phyloP scores from a whole-genome alignment of 2,329 filamentous ascomycete genomes.

The Phyllosticta citribraziliensis region DNA sequence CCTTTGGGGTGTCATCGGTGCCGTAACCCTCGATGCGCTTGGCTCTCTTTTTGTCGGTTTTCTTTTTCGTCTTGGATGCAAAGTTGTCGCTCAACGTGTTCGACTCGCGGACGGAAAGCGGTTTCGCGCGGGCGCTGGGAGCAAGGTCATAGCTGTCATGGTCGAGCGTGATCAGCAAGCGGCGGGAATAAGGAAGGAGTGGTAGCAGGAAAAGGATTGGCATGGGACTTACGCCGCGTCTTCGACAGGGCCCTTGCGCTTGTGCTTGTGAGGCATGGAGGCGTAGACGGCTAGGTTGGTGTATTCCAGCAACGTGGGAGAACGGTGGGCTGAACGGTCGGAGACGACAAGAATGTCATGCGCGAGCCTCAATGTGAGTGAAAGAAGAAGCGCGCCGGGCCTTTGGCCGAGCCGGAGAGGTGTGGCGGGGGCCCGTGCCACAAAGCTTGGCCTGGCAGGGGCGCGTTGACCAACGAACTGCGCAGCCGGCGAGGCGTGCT shows the following conservation, averaged over 20 bases:
- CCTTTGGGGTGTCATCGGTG: conserved; percentile 74
- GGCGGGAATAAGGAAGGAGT: neutral
- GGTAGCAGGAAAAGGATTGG: conserved; percentile 34
- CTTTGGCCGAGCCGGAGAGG: neutral
- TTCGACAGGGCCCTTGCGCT: conserved; percentile 46
- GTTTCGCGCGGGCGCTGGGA: conserved; percentile 48
- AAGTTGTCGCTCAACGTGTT: conserved; percentile 34
- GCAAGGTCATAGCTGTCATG: conserved; percentile 48
- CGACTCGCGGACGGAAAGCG: conserved; percentile 39
- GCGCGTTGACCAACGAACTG: neutral
- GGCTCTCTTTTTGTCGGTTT: conserved; percentile 24
- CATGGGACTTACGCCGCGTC: conserved; percentile 42
- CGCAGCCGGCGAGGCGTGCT: neutral
- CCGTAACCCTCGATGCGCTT: conserved; percentile 42
- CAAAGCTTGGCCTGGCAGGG: neutral
- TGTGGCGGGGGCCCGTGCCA: neutral
- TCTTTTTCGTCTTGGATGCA: conserved; percentile 24
- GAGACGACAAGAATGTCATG: neutral
- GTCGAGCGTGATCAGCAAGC: conserved; percentile 26
- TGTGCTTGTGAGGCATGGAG: conserved; percentile 81
- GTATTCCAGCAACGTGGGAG: neutral
- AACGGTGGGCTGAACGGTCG: neutral
- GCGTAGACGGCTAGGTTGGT: neutral
- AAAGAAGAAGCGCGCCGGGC: neutral
- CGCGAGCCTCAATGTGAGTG: neutral